Percentiles rank a stretch among this genome's conserved stretches.
Conservation (phyloP, 768 basidiomycete species). For the Amanita molliuscula region DNA sequence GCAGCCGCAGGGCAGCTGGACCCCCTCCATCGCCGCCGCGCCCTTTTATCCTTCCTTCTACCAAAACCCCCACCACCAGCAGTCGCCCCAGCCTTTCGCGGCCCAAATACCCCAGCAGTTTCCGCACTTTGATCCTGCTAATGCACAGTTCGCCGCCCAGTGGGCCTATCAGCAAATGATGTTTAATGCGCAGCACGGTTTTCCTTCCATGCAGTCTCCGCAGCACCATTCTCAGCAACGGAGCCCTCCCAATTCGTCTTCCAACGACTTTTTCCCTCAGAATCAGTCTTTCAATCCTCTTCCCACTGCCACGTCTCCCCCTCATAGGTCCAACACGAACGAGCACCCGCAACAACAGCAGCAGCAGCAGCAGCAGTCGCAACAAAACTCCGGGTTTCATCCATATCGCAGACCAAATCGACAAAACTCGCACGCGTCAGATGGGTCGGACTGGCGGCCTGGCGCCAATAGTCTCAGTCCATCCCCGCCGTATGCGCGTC, state of each 20-base stretch:
- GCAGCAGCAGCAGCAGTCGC: constrained; percentile 20
- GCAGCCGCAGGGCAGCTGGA: constrained; percentile 63
- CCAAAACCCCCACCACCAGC: constrained; percentile 58
- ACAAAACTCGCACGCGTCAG: constrained; percentile 27
- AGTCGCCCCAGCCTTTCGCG: constrained; percentile 40
- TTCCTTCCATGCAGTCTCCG: constrained; percentile 34
- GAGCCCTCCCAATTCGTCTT: constrained; percentile 25
- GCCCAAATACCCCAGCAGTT: constrained; percentile 35
- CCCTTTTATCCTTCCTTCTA: constrained; percentile 76
- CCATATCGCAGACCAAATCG: constrained; percentile 70
- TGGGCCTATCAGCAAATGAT: constrained; percentile 94
- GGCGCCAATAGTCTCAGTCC: constrained; percentile 27
- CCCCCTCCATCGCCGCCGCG: constrained; percentile 50
- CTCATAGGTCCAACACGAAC: constrained; percentile 32
- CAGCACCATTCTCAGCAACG: constrained; percentile 33
- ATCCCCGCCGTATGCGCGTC: constrained; percentile 71
- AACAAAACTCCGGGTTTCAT: constrained; percentile 57
- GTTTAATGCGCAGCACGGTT: constrained; percentile 57
- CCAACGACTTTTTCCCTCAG: constrained; percentile 48
- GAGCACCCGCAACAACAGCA: constrained; percentile 32
- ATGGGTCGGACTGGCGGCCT: constrained; percentile 40
- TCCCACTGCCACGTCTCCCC: constrained; percentile 62
- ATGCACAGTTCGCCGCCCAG: constrained; percentile 69
- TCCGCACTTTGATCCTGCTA: constrained; percentile 66
- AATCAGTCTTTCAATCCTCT: constrained; percentile 53